Evolutionary conservation across 768 basidiomycete genomes (phyloP), one percentile per base, ranked within the genome.

Genomic region (Lactarius trivialis): DNA sequence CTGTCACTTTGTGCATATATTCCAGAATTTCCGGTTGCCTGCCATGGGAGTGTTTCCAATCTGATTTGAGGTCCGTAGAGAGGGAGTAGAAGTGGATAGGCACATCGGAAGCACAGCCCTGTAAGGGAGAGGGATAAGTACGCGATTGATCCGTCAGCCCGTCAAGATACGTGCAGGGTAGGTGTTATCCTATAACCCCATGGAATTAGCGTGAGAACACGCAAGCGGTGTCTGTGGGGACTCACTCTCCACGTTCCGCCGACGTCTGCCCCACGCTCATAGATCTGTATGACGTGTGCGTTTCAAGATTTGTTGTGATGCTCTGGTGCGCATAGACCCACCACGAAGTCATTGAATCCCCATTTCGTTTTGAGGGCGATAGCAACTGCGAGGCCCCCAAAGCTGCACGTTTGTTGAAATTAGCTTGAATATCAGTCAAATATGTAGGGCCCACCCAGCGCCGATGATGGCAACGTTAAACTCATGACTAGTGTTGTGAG

Each of bases 341-440:
- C 74, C n/a, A 67, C 68, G 56, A 74, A 73, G 55, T 73, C 65
- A 3, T 63, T 30, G 32, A 69, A 71, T 2, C 69, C 68, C 21
- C 72, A 68, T 57, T 75, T 65, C 17, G 63, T 65, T 64, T 72
- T 73, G 50, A 76, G 64, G 2, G 58, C 71, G 34, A 76, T 72
- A 7, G 69, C 74, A 15, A 58, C 63, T 2, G 64, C 49, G 19
- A 76, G 54, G 2, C 74, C 74, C 9, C 67, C 70, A 30, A 72
- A 61, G 7, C 73, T 67, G 21, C 48, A 24, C 33, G 36, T 59
- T 30, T 34, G 7, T 52, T n/a, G n/a, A n/a, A 8, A 2, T 34
- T 7, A n/a, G 4, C 17, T 1, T 21, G 30, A 3, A 34, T 24
- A 9, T 21, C 14, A 17, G 21, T 33, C 41, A 43, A 28, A 19